These are phyloP conservation scores for Kurtzmaniella quercitrusa DNA, from an alignment of 1,139 yeast genomes.

Conservation along the genomic window DNA sequence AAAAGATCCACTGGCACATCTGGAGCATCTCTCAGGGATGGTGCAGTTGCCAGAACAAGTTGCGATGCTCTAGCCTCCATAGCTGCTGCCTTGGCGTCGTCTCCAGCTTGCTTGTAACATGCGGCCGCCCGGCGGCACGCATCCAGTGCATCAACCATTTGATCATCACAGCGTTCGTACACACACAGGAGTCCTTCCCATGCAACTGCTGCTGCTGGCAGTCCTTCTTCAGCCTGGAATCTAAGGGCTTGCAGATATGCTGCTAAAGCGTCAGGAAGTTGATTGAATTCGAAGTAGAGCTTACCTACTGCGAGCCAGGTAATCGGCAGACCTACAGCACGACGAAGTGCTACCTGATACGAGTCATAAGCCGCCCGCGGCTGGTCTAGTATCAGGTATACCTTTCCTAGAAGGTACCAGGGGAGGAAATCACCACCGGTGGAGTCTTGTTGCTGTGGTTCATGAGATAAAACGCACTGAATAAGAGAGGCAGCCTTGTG, in stretches of 20 bases:
- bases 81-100: conserved; percentile 32
- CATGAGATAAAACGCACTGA: neutral
- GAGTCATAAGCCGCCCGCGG: conserved; percentile 55
- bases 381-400: conserved; percentile 41
- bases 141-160: conserved; percentile 54
- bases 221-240: conserved; percentile 45
- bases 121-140: conserved; percentile 52
- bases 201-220: conserved; percentile 52
- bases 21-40: conserved; percentile 45
- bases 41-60: conserved; percentile 38
- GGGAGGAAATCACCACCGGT: conserved; percentile 49
- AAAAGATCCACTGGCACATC: conserved; percentile 45
- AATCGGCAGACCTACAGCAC: conserved; percentile 51
- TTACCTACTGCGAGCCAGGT: conserved; percentile 68
- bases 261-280: conserved; percentile 60
- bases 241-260: conserved; percentile 65
- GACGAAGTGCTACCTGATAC: conserved; percentile 52
- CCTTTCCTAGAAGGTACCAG: conserved; percentile 54
- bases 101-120: conserved; percentile 49
- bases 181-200: conserved; percentile 66
- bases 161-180: conserved; percentile 62
- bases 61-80: conserved; percentile 42
- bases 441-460: neutral
- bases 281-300: conserved; percentile 53
- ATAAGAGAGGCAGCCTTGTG: conserved; percentile 5